A percentile compares a stretch with the other conserved stretches of the same genome.
Evolutionary conservation across 2,329 filamentous ascomycete genomes (phyloP).

Genomic region (Orbilia blumenaviensis): DNA sequence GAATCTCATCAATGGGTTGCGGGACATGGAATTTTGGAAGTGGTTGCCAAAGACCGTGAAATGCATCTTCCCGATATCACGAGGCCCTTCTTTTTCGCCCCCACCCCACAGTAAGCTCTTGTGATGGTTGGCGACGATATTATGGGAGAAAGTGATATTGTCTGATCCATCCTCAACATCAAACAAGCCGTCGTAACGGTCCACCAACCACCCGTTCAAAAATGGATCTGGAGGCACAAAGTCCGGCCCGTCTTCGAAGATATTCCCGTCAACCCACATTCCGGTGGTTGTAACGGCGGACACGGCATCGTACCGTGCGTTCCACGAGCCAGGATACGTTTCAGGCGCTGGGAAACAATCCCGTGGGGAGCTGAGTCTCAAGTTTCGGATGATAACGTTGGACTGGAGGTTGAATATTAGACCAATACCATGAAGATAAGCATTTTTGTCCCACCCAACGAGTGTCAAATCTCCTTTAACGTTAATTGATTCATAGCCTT

Average conservation of each 20-base stretch:
- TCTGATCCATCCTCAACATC: slow-evolving; percentile 54
- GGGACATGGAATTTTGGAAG: slow-evolving; percentile 53
- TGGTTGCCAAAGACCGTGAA: slow-evolving; percentile 54
- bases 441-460: slow-evolving; percentile 48
- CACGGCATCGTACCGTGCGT: slow-evolving; percentile 54
- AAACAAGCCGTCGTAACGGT: slow-evolving; percentile 51
- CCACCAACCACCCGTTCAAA: slow-evolving; percentile 47
- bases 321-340: slow-evolving; percentile 52
- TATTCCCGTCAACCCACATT: slow-evolving; percentile 54
- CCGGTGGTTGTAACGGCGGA: slow-evolving; percentile 51
- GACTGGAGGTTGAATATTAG: slow-evolving; percentile 51
- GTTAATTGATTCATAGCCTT: slow-evolving; percentile 53
- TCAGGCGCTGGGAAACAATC: slow-evolving; percentile 55
- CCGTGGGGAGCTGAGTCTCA: slow-evolving; percentile 46
- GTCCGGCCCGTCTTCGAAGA: slow-evolving; percentile 48
- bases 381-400: slow-evolving; percentile 53
- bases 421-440: slow-evolving; percentile 45
- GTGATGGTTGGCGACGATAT: slow-evolving; percentile 54
- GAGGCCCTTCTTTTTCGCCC: slow-evolving; percentile 53
- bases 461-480: slow-evolving; percentile 35
- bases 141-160: slow-evolving; percentile 55
- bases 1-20: slow-evolving; percentile 54
- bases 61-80: slow-evolving; percentile 55
- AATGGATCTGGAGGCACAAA: slow-evolving; percentile 45
- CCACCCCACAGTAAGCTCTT: slow-evolving; percentile 54